Evolutionary conservation across 176 grass and related monocot species (phyloP).

Genomic region (Panicum miliaceum): DNA sequence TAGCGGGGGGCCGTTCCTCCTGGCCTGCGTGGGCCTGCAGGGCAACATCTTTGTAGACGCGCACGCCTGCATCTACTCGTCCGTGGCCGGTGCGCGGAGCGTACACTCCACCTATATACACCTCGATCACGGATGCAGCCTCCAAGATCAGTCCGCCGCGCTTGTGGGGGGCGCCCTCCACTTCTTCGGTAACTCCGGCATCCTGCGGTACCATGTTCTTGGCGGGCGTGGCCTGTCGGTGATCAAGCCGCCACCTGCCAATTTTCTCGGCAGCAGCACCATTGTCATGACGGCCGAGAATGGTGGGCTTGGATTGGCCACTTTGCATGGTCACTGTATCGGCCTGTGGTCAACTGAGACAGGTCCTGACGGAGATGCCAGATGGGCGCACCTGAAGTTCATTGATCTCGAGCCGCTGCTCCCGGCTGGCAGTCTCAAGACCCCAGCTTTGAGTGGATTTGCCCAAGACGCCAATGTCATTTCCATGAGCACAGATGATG

Average conservation of each 20-base stretch:
- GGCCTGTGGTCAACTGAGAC: neutral
- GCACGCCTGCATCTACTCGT: neutral
- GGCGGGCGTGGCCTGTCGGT: neutral
- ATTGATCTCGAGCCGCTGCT: neutral
- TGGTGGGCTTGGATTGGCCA: neutral
- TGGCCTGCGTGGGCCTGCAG: neutral
- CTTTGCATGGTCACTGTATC: neutral
- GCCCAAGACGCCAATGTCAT: neutral
- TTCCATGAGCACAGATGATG: neutral
- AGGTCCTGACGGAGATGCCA: neutral
- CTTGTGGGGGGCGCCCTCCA: neutral
- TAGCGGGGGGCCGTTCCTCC: too few relatives aligned
- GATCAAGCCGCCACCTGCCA: neutral
- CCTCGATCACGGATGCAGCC: neutral
- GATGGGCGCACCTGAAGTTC: neutral
- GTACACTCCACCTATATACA: rapidly evolving
- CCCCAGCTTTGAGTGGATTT: neutral
- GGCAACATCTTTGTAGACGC: neutral
- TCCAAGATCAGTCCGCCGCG: neutral
- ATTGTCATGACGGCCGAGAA: neutral
- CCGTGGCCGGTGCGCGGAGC: neutral
- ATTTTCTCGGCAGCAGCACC: neutral
- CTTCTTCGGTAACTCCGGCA: neutral
- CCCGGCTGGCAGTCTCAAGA: neutral
- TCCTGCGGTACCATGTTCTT: neutral